Percentiles rank a stretch among this genome's conserved stretches.
Conservation (phyloP, 441 rosid species). For the Adansonia madagascariensis region DNA sequence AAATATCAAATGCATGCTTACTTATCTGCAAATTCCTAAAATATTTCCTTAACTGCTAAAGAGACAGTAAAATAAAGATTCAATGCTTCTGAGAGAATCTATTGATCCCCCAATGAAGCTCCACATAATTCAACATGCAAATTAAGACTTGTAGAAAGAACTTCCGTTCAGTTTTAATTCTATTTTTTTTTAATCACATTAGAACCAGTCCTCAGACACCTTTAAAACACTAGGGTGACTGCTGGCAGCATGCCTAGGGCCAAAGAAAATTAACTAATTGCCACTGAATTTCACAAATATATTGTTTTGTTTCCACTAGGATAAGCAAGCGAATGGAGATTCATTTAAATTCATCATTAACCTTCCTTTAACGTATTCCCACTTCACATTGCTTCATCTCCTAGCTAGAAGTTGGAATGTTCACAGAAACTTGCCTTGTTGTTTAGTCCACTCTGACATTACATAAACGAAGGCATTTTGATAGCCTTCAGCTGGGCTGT, state of each 20-base stretch:
- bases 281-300: not conserved
- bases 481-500: conserved; percentile 65
- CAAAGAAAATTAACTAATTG: not conserved
- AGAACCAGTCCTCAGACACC: not conserved
- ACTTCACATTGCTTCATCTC: not conserved
- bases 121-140: conserved; percentile 1
- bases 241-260: conserved; percentile 3
- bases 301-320: not conserved
- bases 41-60: not conserved
- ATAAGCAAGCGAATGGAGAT: not conserved
- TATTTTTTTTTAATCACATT: not conserved
- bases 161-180: not conserved
- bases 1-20: conserved; percentile 22
- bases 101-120: not conserved
- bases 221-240: not conserved
- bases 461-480: conserved; percentile 73
- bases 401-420: conserved; percentile 18
- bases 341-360: not conserved
- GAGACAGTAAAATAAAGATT: not conserved
- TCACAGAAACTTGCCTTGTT: conserved; percentile 66
- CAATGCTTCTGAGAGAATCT: not conserved
- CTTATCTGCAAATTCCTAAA: not conserved
- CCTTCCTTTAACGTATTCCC: not conserved
- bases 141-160: not conserved
- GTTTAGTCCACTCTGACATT: conserved; percentile 92